phyloP scores from a whole-genome alignment of 495 filamentous ascomycete species.

The Xylaria telfairii region DNA sequence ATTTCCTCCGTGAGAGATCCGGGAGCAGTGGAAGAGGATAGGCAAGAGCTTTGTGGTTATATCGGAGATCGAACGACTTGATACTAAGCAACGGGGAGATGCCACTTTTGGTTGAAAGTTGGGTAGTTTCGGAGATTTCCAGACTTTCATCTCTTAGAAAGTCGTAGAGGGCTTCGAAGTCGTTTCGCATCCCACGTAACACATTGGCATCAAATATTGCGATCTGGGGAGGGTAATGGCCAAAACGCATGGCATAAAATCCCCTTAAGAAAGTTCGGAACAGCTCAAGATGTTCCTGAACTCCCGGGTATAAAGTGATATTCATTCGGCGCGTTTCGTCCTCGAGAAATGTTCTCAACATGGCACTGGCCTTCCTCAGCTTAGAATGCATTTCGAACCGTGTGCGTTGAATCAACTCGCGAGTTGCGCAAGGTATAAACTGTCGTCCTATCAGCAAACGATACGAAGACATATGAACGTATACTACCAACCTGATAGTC shows the following conservation, averaged over 20 bases:
- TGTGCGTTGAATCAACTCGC: conserved; percentile 64
- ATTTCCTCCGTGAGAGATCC: conserved; percentile 33
- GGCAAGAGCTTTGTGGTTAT: conserved; percentile 57
- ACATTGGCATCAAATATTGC: conserved; percentile 57
- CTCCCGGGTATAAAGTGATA: conserved; percentile 58
- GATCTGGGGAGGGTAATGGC: conserved; percentile 64
- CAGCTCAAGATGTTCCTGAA: conserved; percentile 63
- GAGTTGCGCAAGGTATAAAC: conserved; percentile 60
- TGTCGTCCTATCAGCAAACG: conserved; percentile 35
- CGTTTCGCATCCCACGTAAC: conserved; percentile 62
- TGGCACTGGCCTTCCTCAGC: conserved; percentile 53
- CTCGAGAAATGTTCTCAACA: conserved; percentile 64
- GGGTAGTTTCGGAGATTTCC: conserved; percentile 44
- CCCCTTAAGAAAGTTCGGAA: conserved; percentile 67
- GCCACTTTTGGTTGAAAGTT: conserved; percentile 56
- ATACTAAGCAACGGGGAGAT: conserved; percentile 67
- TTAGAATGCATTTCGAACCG: conserved; percentile 67
- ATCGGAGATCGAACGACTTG: conserved; percentile 61
- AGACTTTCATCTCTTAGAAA: conserved; percentile 64
- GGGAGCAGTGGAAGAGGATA: conserved; percentile 68
- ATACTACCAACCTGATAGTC: conserved; percentile 62
- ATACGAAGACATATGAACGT: too few species aligned
- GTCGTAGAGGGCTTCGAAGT: conserved; percentile 67
- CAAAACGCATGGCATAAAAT: conserved; percentile 65
- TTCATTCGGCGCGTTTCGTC: conserved; percentile 63